Conservation (phyloP, 352 stramenopile genomes). For the Phytophthora fragariae region DNA sequence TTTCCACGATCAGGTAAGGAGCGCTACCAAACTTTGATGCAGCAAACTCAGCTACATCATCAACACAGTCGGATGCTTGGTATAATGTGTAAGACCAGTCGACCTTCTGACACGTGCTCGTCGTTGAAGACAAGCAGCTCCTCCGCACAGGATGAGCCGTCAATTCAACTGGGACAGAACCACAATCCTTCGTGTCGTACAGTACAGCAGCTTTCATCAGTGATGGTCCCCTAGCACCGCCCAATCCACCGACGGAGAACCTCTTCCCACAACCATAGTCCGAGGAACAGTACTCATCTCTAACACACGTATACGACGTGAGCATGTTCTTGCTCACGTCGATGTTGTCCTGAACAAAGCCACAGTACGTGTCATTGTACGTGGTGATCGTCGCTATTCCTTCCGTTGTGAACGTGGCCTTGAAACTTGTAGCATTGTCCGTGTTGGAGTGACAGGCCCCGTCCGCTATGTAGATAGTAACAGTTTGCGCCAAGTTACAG, state of each 20-base stretch:
- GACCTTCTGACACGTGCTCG: background rate
- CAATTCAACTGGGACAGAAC: background rate
- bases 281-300: background rate
- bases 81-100: background rate
- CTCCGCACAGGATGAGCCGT: background rate
- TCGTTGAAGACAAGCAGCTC: background rate
- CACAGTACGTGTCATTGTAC: slow-evolving; percentile 6
- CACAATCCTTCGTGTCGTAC: background rate
- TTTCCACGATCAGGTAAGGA: slow-evolving; percentile 11
- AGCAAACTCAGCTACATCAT: background rate
- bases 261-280: background rate
- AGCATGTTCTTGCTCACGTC: background rate
- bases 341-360: background rate
- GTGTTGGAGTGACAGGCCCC: slow-evolving; percentile 6
- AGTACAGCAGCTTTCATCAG: background rate
- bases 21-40: background rate
- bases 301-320: background rate
- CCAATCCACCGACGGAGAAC: background rate
- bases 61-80: background rate
- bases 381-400: background rate
- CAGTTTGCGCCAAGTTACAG: no score
- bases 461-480: background rate
- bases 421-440: slow-evolving; percentile 11
- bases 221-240: background rate
- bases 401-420: background rate